Base-by-base conservation (phyloP, 2,329 filamentous ascomycete species). In the Colletotrichum musicola region DNA sequence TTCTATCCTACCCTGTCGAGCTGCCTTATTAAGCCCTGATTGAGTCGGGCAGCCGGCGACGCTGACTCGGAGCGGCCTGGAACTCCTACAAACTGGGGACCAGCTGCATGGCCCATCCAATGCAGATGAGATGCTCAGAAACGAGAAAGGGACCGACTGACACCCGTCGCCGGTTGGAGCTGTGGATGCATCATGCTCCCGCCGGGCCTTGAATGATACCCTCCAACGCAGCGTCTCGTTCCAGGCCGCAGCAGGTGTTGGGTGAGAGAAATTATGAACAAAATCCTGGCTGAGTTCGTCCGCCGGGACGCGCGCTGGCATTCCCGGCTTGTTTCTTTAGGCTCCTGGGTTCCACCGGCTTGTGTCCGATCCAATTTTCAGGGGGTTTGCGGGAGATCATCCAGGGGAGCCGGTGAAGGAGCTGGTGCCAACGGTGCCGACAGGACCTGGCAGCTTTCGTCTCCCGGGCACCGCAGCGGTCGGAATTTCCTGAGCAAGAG, bases 301-400 rank as follows among this genome's bases (percentile, higher is more conserved):
- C 42, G 56, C 67, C 22, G 64, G 67, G 67, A 64, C 49, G 38
- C 58, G 53, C 44, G 66, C 49, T 60, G 66, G 25, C 53, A 49
- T 62, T 64, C 67, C 69, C 57, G 66, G 56, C 50, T 69, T 56
- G 57, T 69, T 59, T 69, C 56, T 69, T 71, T 65, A 63, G 61
- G 55, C 66, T 69, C 56, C 62, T 66, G 55, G 56, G 62, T 51
- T 56, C 66, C 66, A 66, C 66, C 50, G 62, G 55, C 62, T 65
- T 66, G 53, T 65, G 49, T 69, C 53, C 69, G 69, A 70, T 70
- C 69, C 61, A 65, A 22, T 51, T 59, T 56, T 61, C 61, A 66
- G 69, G 69, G 69, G 65, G 18, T 18, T 55, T 66, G 54, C 69
- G 69, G 69, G 66, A 71, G 69, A 71, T 69, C 69, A 69, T 62